Evolutionary conservation across 140 eudicot species (phyloP), one percentile per base, ranked within the genome.

Genomic region (Senecio squalidus): DNA sequence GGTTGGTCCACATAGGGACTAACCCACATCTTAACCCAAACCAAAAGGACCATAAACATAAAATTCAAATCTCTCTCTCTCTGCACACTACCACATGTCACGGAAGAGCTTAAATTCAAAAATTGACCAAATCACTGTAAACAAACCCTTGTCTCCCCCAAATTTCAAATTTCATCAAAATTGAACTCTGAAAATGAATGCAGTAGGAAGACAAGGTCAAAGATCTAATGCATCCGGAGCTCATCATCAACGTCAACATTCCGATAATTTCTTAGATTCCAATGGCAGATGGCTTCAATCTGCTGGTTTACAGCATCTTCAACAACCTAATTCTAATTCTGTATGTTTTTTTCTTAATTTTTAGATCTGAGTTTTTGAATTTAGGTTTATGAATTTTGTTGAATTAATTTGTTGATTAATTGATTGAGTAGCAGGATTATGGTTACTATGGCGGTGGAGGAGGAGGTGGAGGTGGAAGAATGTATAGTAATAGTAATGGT

Each of bases 271-370:
- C 28, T 48, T 78, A 11, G 98, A 90, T 15, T 78, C 94, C 9
- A 85, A 90, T 46, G 94, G 82, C 51, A 73, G 96, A 13, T 88
- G 96, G 96, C 80, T 84, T 5, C 96, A 88, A 56, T 88, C 96
- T 28, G 86, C 94, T 38, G 96, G 96, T 58, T 76, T 86, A 8
- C 97, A 89, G 46, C 97, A 89, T 39, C 82, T 85, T 0, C 95
- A 88, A 52, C 95, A 88, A 73, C 82, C 90, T 8, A 55, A 83
- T 13, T 59, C 82, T 4, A 24, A 18, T 4, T 48, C 79, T 71
- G 58, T 83, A 75, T 74, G 82, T 77, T 24, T 4, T 3, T 24
- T 43, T 43, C 23, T 13, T 43, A 15, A 15, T 3, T 43, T 51
- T 10, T 26, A 74, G 89, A 81, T 84, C 89, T 75, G 94, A 44